Base-by-base conservation (phyloP, 805 yeast species). In the Candida dajiaensis region DNA sequence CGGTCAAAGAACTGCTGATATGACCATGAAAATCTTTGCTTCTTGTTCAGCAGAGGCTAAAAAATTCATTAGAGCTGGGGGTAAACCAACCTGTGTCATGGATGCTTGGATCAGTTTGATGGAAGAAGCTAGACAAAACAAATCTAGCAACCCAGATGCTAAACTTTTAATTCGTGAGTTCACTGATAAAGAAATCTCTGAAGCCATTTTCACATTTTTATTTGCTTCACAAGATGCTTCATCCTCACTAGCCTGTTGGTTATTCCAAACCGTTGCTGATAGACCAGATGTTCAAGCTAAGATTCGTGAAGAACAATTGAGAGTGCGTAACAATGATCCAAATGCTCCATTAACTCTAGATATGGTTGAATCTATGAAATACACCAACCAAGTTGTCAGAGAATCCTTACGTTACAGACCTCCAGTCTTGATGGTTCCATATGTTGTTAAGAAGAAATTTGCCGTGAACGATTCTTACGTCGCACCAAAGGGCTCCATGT, bases 171-270 rank as follows among this genome's bases (percentile, higher is more conserved):
- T 88, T 55, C 82, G 97, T 65, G 92, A 85, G 52, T 94, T 94
- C 70, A 69, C 89, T 47, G 81, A 90, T 72, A 84, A 76, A 67
- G 99, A 94, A 68, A 92, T 94, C 58, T 86, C 97, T 19, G 98
- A 94, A 72, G 95, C 96, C 46, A 80, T 94, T 52, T 94, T 94
- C 78, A 94, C 99, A 13, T 94, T 94, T 68, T 72, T 94, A 66
- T 94, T 94, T 67, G 99, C 99, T 7, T 86, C 97, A 5, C 99
- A 94, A 71, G 99, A 94, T 69, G 99, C 99, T 21, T 86, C 97
- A 8, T 89, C 97, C 1, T 88, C 97, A 4, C 82, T 95, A 57
- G 94, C 97, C 52, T 92, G 98, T 69, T 94, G 99, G 99, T 75
- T 94, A 61, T 94, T 92, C 81, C 99, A 94, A 74, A 79, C 89